Evolutionary conservation across 768 basidiomycete genomes (phyloP), one percentile per base, ranked within the genome.

Genomic region (Lactarius tabidus): DNA sequence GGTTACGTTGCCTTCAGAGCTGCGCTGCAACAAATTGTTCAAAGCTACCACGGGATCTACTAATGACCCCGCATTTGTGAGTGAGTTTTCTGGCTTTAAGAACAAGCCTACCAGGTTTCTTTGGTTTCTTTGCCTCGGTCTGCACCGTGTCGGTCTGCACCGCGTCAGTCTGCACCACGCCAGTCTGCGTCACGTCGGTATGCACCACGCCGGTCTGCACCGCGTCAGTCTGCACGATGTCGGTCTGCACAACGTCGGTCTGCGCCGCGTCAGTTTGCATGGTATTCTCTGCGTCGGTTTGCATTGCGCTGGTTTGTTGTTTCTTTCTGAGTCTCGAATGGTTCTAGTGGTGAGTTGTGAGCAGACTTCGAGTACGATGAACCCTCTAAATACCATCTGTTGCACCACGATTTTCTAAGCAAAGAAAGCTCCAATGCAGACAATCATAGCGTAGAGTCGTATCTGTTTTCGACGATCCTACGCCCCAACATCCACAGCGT

Each of bases 351-450:
- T 31, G 31, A 17, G 31, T 54, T 31, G 29, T 20, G 28, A 31
- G 28, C 18, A 3, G 31, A n/a, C 53, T 54, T 20, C 17, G 52
- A 29, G 8, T 28, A 17, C 36, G n/a, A 36, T 10, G 35, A 39
- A 3, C 64, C 53, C 53, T 41, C 55, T 65, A 65, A 41, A 61
- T 65, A 65, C 59, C 52, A 2, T 28, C 31, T 43, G 38, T 3
- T 14, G 14, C 6, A 39, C 1, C 29, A 5, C 36, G 12, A 35
- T 14, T 31, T 52, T 41, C 55, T 17, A 26, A 41, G 36, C 20
- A 26, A 31, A 29, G 20, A 12, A 51, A 26, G 2, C 17, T 17
- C 29, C 2, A 2, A 33, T 28, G 45, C 48, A 45, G 18, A 39
- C 12, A 15, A 39, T 61, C 23, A 39, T 57, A 12, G 36, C 8